Percentiles rank a stretch among this genome's conserved stretches.
Conservation (phyloP, 495 filamentous ascomycete genomes). For the Aspergillus sclerotiicarbonarius region DNA sequence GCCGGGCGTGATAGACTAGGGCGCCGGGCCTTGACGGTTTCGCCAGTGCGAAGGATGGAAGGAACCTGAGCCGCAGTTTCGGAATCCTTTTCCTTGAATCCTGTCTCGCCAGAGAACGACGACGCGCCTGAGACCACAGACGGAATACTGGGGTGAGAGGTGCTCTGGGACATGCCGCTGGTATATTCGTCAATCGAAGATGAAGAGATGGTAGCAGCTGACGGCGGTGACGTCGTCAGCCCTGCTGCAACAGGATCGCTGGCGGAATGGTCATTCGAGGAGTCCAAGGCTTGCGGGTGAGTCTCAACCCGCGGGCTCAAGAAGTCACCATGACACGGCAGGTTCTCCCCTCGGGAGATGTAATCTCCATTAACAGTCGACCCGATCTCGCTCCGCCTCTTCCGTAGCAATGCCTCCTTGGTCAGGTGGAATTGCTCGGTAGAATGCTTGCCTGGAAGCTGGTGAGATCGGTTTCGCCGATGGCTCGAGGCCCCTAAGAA, state of each 20-base stretch:
- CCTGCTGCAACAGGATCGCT: constrained; percentile 46
- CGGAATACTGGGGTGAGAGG: constrained; percentile 72
- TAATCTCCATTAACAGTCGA: constrained; percentile 24
- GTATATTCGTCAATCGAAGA: constrained; percentile 52
- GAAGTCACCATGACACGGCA: constrained; percentile 27
- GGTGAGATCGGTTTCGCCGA: constrained; percentile 40
- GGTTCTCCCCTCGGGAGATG: constrained; percentile 23
- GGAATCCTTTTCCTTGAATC: constrained; percentile 24
- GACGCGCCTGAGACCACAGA: constrained; percentile 78
- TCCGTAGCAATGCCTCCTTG: constrained; percentile 40
- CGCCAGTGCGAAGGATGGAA: constrained; percentile 45
- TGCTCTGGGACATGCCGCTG: constrained; percentile 60
- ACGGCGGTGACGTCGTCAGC: constrained; percentile 54
- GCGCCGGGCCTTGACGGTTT: constrained; percentile 41
- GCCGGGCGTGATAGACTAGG: constrained; percentile 21
- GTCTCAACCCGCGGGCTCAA: constrained; percentile 19
- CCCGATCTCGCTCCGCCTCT: constrained; percentile 33
- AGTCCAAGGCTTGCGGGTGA: constrained; percentile 52
- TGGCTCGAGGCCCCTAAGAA: constrained; percentile 23
- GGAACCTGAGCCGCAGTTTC: constrained; percentile 30
- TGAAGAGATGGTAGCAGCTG: constrained; percentile 50
- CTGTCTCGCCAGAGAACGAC: constrained; percentile 61
- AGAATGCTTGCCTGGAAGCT: constrained; percentile 34
- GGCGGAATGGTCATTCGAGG: constrained; percentile 34
- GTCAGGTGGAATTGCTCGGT: constrained; percentile 47